A percentile compares a stretch with the other conserved stretches of the same genome.
Evolutionary conservation across 345 rosid genomes (phyloP).

Genomic region (Clausena lansium): DNA sequence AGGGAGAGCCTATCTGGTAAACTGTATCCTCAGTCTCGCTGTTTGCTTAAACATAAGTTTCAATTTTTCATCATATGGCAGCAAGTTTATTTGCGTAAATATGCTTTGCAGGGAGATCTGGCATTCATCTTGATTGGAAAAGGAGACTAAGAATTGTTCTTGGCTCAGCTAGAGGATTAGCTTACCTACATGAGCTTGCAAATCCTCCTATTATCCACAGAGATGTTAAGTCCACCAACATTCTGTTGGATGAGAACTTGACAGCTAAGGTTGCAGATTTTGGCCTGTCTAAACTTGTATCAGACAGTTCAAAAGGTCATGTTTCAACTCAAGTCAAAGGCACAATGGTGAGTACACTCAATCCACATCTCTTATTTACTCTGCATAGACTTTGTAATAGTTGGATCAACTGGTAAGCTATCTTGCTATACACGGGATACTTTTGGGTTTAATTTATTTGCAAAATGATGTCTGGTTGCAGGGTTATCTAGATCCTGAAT

Average conservation of each 20-base stretch:
- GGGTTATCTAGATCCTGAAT: slow-evolving; percentile 98
- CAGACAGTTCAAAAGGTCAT: slow-evolving; percentile 89
- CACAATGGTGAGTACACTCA: slow-evolving; percentile 61
- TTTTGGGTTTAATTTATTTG: not conserved
- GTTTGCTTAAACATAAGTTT: not conserved
- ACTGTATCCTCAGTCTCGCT: not conserved
- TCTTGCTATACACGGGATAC: not conserved
- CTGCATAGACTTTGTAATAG: not conserved
- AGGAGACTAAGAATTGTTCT: slow-evolving; percentile 82
- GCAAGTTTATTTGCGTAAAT: not conserved
- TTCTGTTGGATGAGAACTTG: slow-evolving; percentile 78
- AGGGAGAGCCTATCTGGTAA: slow-evolving; percentile 80
- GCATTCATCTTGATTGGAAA: slow-evolving; percentile 78
- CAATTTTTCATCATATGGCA: not conserved
- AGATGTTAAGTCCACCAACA: slow-evolving; percentile 85
- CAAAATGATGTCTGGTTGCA: slow-evolving; percentile 29
- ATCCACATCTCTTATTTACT: not conserved
- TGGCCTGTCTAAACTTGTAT: slow-evolving; percentile 88
- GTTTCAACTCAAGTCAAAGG: slow-evolving; percentile 99
- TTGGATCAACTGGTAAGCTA: not conserved
- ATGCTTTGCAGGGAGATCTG: slow-evolving; percentile 54
- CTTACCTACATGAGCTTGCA: slow-evolving; percentile 96
- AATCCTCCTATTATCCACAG: slow-evolving; percentile 96
- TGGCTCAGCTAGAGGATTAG: slow-evolving; percentile 89
- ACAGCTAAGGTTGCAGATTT: slow-evolving; percentile 94